Evolutionary conservation across 768 basidiomycete genomes (phyloP).

Genomic region (Suillus brevipes): DNA sequence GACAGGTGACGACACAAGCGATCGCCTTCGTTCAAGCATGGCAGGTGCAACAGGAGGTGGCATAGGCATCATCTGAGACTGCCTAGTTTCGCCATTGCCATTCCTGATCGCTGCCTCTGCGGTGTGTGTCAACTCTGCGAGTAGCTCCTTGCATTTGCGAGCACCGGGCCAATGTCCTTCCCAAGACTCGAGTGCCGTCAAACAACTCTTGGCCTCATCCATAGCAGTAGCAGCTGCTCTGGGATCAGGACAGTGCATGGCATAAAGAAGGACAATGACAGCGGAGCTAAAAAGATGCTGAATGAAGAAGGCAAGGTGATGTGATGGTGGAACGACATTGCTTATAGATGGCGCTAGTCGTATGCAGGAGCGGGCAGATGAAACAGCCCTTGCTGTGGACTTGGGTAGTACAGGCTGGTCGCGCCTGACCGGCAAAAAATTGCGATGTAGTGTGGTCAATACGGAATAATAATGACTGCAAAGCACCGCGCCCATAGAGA

Average conservation of each 20-base stretch:
- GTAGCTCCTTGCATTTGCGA: slow-evolving; percentile 80
- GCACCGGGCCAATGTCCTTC: slow-evolving; percentile 89
- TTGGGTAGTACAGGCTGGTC: slow-evolving; percentile 68
- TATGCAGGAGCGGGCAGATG: slow-evolving; percentile 83
- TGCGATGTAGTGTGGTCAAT: slow-evolving; percentile 84
- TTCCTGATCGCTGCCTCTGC: slow-evolving; percentile 64
- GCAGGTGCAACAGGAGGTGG: slow-evolving; percentile 31
- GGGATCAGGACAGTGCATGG: slow-evolving; percentile 78
- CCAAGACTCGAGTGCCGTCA: slow-evolving; percentile 74
- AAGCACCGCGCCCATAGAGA: slow-evolving; percentile 81
- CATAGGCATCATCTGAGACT: slow-evolving; percentile 25
- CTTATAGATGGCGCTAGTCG: slow-evolving; percentile 83
- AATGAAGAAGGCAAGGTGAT: slow-evolving; percentile 86
- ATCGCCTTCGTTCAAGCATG: slow-evolving; percentile 53
- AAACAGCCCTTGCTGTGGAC: slow-evolving; percentile 78
- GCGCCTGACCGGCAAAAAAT: slow-evolving; percentile 77
- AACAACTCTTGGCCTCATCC: slow-evolving; percentile 77
- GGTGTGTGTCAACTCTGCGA: slow-evolving; percentile 67
- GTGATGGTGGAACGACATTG: slow-evolving; percentile 80
- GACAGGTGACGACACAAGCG: slow-evolving; percentile 43
- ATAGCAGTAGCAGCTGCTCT: slow-evolving; percentile 69
- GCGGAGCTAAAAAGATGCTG: slow-evolving; percentile 89
- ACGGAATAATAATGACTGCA: slow-evolving; percentile 91
- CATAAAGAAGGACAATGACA: slow-evolving; percentile 80
- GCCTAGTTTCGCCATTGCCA: slow-evolving; percentile 20